Conservation (phyloP, 768 basidiomycete genomes). For the Macrolepiota dolichaula region DNA sequence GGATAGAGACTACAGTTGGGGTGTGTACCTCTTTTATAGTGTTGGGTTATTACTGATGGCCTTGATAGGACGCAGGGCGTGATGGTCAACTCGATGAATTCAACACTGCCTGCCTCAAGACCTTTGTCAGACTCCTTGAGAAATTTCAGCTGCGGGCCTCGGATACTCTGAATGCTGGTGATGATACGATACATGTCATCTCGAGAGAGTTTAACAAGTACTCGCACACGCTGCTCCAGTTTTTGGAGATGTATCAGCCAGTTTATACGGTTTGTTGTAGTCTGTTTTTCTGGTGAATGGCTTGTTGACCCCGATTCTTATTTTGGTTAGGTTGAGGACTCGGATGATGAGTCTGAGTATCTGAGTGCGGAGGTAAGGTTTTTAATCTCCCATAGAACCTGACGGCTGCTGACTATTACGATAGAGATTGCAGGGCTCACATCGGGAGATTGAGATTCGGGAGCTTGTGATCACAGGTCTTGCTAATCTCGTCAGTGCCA, state of each 20-base stretch:
- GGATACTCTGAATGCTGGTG: slow-evolving; percentile 49
- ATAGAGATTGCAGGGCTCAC: slow-evolving; percentile 41
- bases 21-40: slow-evolving; percentile 33
- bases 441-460: slow-evolving; percentile 60
- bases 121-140: slow-evolving; percentile 72
- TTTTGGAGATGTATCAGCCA: slow-evolving; percentile 49
- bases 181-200: slow-evolving; percentile 66
- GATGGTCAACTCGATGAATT: slow-evolving; percentile 52
- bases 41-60: neutral
- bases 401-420: neutral
- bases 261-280: slow-evolving; percentile 38
- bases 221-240: slow-evolving; percentile 59
- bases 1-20: slow-evolving; percentile 51
- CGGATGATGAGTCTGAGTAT: slow-evolving; percentile 39
- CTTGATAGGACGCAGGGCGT: neutral
- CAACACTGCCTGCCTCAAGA: slow-evolving; percentile 71
- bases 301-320: slow-evolving; percentile 1
- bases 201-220: slow-evolving; percentile 81
- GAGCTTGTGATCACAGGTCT: slow-evolving; percentile 79
- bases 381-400: neutral
- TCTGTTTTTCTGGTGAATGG: neutral
- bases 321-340: slow-evolving; percentile 44
- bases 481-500: slow-evolving; percentile 76
- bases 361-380: neutral
- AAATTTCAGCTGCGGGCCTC: slow-evolving; percentile 62